phyloP scores from a whole-genome alignment of 2,329 filamentous ascomycete genomes.

The Pochonia chlamydosporia region DNA sequence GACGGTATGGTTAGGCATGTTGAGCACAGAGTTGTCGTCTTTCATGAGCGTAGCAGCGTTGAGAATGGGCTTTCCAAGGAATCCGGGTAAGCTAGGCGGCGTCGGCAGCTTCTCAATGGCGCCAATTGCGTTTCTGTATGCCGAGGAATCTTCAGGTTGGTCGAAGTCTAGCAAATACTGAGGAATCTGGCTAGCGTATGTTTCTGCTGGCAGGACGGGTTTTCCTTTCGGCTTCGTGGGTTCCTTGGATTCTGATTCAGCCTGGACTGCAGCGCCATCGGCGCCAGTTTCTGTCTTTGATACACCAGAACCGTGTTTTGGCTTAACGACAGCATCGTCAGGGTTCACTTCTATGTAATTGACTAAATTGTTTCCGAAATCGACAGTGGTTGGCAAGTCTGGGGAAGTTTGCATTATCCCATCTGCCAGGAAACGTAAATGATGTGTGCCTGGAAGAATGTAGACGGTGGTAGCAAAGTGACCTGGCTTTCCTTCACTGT shows the following conservation, averaged over 20 bases:
- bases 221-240: constrained; percentile 46
- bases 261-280: constrained; percentile 2
- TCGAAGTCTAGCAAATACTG: constrained; percentile 84
- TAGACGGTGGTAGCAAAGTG: constrained; percentile 73
- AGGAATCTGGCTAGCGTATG: constrained; percentile 71
- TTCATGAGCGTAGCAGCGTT: constrained; percentile 91
- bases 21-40: constrained; percentile 94
- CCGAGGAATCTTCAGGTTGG: constrained; percentile 69
- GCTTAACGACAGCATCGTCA: constrained; percentile 53
- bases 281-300: constrained; percentile 10
- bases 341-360: constrained; percentile 95
- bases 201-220: constrained; percentile 46
- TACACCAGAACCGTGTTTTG: constrained; percentile 15
- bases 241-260: constrained; percentile 28
- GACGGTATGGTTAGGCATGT: constrained; percentile 95
- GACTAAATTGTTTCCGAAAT: constrained; percentile 95
- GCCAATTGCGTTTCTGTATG: constrained; percentile 67
- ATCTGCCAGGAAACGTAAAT: constrained; percentile 94
- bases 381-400: constrained; percentile 86
- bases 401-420: constrained; percentile 87
- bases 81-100: constrained; percentile 81
- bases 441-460: constrained; percentile 88
- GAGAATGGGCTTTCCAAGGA: constrained; percentile 88
- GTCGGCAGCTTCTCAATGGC: constrained; percentile 75
- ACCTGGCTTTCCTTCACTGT: constrained; percentile 50